Evolutionary conservation across 768 basidiomycete genomes (phyloP).

Genomic region (Hydnum rufescens): DNA sequence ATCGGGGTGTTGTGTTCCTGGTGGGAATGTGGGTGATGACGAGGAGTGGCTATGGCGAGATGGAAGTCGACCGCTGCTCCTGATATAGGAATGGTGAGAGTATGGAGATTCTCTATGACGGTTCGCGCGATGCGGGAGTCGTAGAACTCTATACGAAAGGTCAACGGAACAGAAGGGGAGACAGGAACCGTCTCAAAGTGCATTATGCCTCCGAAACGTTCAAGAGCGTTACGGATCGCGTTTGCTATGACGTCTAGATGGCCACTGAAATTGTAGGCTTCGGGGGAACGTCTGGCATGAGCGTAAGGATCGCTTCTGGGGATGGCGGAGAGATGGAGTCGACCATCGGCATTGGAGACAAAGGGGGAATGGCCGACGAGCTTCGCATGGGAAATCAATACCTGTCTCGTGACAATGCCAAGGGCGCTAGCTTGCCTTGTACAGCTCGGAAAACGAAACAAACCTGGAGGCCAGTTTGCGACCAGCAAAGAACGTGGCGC

Average conservation of each 20-base stretch:
- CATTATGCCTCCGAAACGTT: background rate
- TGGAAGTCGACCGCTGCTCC: no score
- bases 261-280: background rate
- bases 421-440: background rate
- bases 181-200: background rate
- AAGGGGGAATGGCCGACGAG: background rate
- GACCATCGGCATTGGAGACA: background rate
- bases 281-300: background rate
- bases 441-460: background rate
- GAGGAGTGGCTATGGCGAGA: no score
- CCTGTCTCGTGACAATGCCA: background rate
- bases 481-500: no score
- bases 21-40: no score
- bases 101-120: no score
- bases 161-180: background rate
- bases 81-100: no score
- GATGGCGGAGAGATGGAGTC: background rate
- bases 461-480: background rate
- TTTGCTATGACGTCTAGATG: background rate
- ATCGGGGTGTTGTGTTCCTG: no score
- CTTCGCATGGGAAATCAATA: background rate
- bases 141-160: background rate
- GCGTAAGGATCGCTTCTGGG: background rate
- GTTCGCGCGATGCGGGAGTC: no score
- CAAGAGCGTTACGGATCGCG: background rate